Base-by-base conservation (phyloP, 176 grass and related monocot genomes). In the Dactylis glomerata region DNA sequence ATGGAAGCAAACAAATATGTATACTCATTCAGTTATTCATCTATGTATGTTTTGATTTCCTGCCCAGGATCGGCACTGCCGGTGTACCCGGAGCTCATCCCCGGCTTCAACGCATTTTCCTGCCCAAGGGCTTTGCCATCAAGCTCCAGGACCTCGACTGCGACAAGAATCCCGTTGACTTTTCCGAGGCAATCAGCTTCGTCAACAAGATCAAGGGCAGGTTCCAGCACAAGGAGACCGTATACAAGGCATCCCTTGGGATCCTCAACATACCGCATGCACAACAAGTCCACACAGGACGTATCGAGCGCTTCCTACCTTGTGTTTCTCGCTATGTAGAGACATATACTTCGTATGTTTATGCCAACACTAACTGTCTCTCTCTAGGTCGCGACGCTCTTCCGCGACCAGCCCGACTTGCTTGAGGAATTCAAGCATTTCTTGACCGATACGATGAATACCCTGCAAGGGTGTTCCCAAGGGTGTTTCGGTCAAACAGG, bases 41-140 rank as follows among this genome's bases (percentile, higher is more conserved):
- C 11, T 61, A 12, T 58, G 28, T 63, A 33, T 65, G 14, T 64
- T 3, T 10, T 0, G 64, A 63, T 31, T 16, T 6, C 6, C 24
- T 32, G 59, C 28, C 15, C 80, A 95, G 90, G 88, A 92, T 90
- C 46, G 87, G 90, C 26, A 92, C 90, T 2, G 55, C 85, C 6
- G 93, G 88, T 12, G 90, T 84, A 90, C 42, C 88, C 85, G 11
- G 93, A 95, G 30, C 80, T 95, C 33, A 95, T 95, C 77, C 83
- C 92, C 17, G 93, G 93, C 14, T 95, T 95, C 77, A 95, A 95
- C 62, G 91, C 86, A 57, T 95, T 95, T 95, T 95, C 85, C 90
- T 95, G 85, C 93, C 93, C 14, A 92, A 95, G 76, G 93, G 90
- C 1, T 90, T 88, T 73, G 93, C 91, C 37, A 92, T 95, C 68